Evolutionary conservation across 345 rosid species (phyloP).

Genomic region (Aurinia saxatilis): DNA sequence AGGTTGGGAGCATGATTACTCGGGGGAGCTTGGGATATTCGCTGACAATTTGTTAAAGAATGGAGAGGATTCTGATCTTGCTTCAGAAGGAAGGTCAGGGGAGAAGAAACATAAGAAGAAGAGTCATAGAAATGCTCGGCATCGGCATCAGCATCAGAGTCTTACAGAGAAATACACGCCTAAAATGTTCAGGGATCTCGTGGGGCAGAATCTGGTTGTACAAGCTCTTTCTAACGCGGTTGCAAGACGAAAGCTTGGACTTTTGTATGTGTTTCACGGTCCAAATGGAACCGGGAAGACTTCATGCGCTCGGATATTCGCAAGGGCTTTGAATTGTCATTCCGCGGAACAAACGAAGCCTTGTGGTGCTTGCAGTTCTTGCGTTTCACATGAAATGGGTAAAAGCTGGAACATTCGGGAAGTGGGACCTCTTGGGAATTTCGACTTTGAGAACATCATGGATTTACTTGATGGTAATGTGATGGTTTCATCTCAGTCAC

Average conservation of each 20-base stretch:
- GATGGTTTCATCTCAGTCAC: constrained; percentile 38
- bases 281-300: constrained; percentile 99
- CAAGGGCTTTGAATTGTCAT: constrained; percentile 86
- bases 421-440: constrained; percentile 76
- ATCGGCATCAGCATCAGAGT: constrained; percentile 47
- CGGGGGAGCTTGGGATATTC: constrained; percentile 93
- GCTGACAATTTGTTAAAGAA: constrained; percentile 75
- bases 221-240: constrained; percentile 97
- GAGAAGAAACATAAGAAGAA: constrained; percentile 31
- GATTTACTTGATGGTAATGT: constrained; percentile 59
- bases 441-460: constrained; percentile 64
- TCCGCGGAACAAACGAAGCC: constrained; percentile 72
- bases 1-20: constrained; percentile 81
- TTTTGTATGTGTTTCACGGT: constrained; percentile 87
- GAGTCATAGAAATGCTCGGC: constrained; percentile 29
- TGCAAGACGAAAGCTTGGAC: constrained; percentile 61
- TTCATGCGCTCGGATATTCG: constrained; percentile 90
- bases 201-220: constrained; percentile 83
- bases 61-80: constrained; percentile 69
- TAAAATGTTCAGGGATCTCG: constrained; percentile 66
- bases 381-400: constrained; percentile 66
- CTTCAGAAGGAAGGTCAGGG: constrained; percentile 78
- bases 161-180: constrained; percentile 85
- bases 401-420: constrained; percentile 73
- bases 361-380: constrained; percentile 76